Base-by-base conservation (phyloP, 1,284 basidiomycete genomes). In the Rhodofomes roseus region DNA sequence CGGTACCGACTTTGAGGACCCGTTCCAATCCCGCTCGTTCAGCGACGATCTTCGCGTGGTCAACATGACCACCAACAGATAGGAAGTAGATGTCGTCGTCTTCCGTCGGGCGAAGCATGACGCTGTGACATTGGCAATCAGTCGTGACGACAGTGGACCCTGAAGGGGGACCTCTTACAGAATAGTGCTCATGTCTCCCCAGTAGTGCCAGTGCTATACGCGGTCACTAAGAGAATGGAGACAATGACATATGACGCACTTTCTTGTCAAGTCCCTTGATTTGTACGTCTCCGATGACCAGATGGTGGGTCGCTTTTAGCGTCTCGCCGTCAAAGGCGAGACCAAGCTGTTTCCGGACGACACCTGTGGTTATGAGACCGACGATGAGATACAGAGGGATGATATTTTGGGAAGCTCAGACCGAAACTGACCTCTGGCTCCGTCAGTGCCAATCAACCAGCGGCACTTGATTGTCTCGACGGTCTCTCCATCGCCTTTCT, bases 381-480 rank as follows among this genome's bases (percentile, higher is more conserved):
- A 39, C 37, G 37, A 27, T 12, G n/a, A 27, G 25, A 56, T 6
- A 52, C 27, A 11, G 27, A 2, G n/a, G 27, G 6, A 3, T 20
- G 54, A 48, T 39, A 6, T 16, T 39, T 14, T 14, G 4, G 37
- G 14, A 39, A 6, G 14, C 37, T 16, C 39, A 37, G 16, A 16
- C 16, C 1, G 8, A 51, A 40, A 43, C 56, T 48, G 2, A 76
- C 76, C 72, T 66, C 65, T 67, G 12, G 71, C 76, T 11, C 77
- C 77, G 62, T 79, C 76, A 0, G 75, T 66, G 1, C 76, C 77
- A 16, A 78, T 62, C 0, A 79, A 54, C 46, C 66, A 76, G 1
- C 57, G 64, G 56, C n/a, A 59, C 58, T 4, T 58, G 27, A 69
- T 53, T 56, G 25, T 64, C 43, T 67, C 65, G 1, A 39, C 22